Evolutionary conservation across 352 stramenopile genomes (phyloP).

Genomic region (Ophiocytium majus): DNA sequence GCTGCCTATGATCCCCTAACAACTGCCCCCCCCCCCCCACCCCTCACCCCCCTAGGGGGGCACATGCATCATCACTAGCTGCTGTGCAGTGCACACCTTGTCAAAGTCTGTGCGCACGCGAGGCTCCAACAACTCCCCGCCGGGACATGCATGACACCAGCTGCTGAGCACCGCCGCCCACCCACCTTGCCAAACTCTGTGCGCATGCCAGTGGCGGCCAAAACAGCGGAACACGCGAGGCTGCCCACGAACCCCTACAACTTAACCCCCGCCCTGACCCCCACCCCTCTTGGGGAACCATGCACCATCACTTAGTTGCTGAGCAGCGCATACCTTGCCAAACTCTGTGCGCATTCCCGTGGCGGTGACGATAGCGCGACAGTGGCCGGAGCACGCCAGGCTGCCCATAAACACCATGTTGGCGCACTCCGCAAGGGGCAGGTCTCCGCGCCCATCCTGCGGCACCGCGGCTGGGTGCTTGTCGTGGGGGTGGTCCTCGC

Average conservation of each 20-base stretch:
- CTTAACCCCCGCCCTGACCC: too few relatives aligned
- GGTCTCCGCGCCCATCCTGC: neutral
- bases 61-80: too few relatives aligned
- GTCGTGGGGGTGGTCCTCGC: constrained; percentile 27
- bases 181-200: constrained; percentile 88
- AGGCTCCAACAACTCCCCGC: too few relatives aligned
- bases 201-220: constrained; percentile 82
- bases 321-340: constrained; percentile 65
- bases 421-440: constrained; percentile 56
- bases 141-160: too few relatives aligned
- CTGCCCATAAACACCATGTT: constrained; percentile 95
- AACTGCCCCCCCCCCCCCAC: too few relatives aligned
- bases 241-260: too few relatives aligned
- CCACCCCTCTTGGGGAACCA: too few relatives aligned
- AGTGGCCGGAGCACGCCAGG: constrained; percentile 82
- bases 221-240: constrained; percentile 83
- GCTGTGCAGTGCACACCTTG: too few relatives aligned
- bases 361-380: constrained; percentile 84
- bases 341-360: constrained; percentile 93
- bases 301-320: constrained; percentile 76
- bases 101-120: too few relatives aligned
- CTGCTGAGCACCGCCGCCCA: too few relatives aligned
- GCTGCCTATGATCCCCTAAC: too few relatives aligned
- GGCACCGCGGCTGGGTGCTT: constrained; percentile 13
- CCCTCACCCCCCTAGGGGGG: too few relatives aligned